These are phyloP conservation scores for Sporothrix phasma DNA, from an alignment of 2,329 filamentous ascomycete species.

Conservation along the genomic window DNA sequence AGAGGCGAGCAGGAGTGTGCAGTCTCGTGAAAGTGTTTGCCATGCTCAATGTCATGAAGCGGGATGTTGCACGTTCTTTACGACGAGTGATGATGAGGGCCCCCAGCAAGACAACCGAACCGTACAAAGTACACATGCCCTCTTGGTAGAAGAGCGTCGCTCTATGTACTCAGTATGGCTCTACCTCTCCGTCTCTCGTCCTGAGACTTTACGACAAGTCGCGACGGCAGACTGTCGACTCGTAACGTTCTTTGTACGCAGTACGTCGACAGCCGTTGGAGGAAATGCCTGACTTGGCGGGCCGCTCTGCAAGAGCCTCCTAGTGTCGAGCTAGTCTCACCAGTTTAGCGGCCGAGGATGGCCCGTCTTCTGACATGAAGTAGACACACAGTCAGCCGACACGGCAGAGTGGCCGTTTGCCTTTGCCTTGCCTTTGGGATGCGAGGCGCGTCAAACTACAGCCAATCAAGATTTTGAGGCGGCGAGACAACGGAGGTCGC, in stretches of 20 bases:
- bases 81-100: too few relatives aligned
- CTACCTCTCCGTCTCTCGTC: too few relatives aligned
- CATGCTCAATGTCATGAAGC: neutral
- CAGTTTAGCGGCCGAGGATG: neutral
- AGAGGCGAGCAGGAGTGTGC: too few relatives aligned
- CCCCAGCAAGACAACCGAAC: neutral
- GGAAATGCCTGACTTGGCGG: neutral
- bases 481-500: neutral
- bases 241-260: too few relatives aligned
- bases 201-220: neutral
- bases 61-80: neutral
- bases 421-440: neutral
- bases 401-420: neutral
- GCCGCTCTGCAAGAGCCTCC: neutral
- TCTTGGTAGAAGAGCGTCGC: neutral
- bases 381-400: neutral
- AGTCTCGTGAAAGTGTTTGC: neutral
- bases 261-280: neutral
- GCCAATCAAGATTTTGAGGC: constrained; percentile 8
- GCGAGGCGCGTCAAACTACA: neutral
- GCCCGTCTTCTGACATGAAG: neutral
- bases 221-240: neutral
- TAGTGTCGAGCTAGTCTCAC: neutral
- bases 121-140: too few relatives aligned
- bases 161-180: too few relatives aligned